Evolutionary conservation across 2,329 filamentous ascomycete genomes (phyloP), one percentile per base, ranked within the genome.

Genomic region (Fusarium oxysporum): DNA sequence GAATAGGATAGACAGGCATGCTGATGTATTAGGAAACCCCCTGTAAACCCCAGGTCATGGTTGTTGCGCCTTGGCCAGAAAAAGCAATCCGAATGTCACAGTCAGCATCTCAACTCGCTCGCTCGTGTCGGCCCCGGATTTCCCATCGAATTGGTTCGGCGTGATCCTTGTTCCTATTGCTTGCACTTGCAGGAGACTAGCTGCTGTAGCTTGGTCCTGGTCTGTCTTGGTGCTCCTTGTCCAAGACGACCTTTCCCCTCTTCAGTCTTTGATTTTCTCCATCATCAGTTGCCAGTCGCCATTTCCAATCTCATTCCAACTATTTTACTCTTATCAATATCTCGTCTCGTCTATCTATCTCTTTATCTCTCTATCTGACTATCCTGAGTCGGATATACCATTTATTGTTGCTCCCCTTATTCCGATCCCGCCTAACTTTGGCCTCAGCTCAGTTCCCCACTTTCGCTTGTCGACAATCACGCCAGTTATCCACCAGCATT

Each of bases 131-230:
- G 65, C 75, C 76, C 76, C 76, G 76, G 76, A 77, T 77, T 77
- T 77, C 68, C 75, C 74, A 71, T 77, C 64, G 76, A 75, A 71
- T 74, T 77, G 76, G 76, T 77, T 71, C 76, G 68, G 70, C 65
- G 70, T 75, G 75, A 77, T 77, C 73, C 75, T 62, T 74, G 66
- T 25, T 41, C 19, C 41, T 50, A 37, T 58, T 50, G 32, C 73
- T 65, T 55, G 55, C 48, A 59, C 51, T 58, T 71, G 68, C 54
- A 70, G 62, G 53, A 69, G 65, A 58, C 65, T 69, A 69, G 63
- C 50, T 68, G 56, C 30, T 50, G 55, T 66, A 65, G 68, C 65
- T 70, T 63, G 48, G 60, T 37, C 47, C 63, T 58, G 41, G 38
- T 61, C 60, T 45, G 59, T n/a, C 59, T 67, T 58, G 38, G 51